Percentiles rank a stretch among this genome's conserved stretches.
Conservation (phyloP, 2,329 filamentous ascomycete species). For the Acrocalymma vagum region DNA sequence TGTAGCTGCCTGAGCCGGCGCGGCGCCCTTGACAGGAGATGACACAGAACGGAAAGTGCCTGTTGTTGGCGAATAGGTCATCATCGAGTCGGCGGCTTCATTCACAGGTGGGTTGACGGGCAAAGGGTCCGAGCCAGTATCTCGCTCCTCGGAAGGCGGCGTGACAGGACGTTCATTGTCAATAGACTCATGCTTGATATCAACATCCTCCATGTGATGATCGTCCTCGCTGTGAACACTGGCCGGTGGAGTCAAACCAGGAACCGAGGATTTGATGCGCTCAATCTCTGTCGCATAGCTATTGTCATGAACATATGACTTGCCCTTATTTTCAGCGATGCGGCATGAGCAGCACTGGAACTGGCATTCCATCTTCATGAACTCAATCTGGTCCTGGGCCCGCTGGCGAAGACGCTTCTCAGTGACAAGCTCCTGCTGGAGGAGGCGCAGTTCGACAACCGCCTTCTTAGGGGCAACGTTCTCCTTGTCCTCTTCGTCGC, state of each 20-base stretch:
- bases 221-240: conserved; percentile 65
- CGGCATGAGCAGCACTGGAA: conserved; percentile 72
- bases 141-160: conserved; percentile 23
- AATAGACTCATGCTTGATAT: conserved; percentile 29
- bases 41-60: conserved; percentile 47
- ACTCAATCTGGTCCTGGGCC: conserved; percentile 77
- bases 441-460: conserved; percentile 54
- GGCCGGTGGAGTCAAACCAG: conserved; percentile 68
- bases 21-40: conserved; percentile 36
- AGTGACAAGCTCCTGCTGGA: conserved; percentile 60
- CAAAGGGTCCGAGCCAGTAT: conserved; percentile 8
- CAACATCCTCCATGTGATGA: conserved; percentile 43
- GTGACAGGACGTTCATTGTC: conserved; percentile 28
- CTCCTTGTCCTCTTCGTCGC: conserved; percentile 54
- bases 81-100: conserved; percentile 24
- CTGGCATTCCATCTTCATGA: conserved; percentile 77
- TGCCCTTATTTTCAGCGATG: conserved; percentile 48
- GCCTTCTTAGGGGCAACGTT: conserved; percentile 55
- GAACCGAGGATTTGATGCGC: conserved; percentile 52
- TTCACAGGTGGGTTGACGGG: conserved; percentile 15
- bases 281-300: conserved; percentile 45
- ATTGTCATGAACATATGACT: conserved; percentile 49
- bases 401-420: conserved; percentile 70
- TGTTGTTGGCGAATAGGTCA: conserved; percentile 48
- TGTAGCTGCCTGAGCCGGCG: conserved; percentile 12